Conservation (phyloP, 176 grass and related monocot genomes). For the Juncus inflexus region DNA sequence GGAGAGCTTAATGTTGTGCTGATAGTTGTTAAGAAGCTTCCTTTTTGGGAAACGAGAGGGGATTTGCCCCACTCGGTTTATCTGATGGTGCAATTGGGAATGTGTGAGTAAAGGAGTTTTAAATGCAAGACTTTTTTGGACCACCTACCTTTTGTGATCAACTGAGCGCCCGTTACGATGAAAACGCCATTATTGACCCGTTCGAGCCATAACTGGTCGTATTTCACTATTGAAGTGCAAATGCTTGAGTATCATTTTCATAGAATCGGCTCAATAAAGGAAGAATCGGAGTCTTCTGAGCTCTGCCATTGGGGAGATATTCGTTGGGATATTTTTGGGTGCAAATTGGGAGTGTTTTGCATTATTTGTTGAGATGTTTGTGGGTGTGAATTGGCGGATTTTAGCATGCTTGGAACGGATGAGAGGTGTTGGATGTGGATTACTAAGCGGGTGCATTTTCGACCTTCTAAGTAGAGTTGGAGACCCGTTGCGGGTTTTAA, state of each 20-base stretch:
- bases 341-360: no score
- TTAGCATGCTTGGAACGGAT: conserved; percentile 84
- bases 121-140: conserved; percentile 79
- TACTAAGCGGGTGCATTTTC: conserved; percentile 82
- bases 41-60: conserved; percentile 69
- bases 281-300: conserved; percentile 50
- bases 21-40: conserved; percentile 78
- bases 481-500: conserved; percentile 70
- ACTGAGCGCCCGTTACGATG: conserved; percentile 81
- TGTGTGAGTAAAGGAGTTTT: conserved; percentile 61
- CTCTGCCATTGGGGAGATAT: conserved; percentile 61
- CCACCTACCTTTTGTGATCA: conserved; percentile 81
- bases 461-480: conserved; percentile 78
- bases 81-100: conserved; percentile 74
- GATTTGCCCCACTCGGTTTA: conserved; percentile 57
- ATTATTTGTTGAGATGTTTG: conserved; percentile 16
- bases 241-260: conserved; percentile 82
- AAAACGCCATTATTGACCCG: conserved; percentile 59
- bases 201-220: conserved; percentile 64
- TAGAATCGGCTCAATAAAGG: conserved; percentile 74
- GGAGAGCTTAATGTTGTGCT: conserved; percentile 83
- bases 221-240: conserved; percentile 52
- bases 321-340: no score
- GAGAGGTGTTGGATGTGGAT: conserved; percentile 98
- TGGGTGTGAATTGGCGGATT: conserved; percentile 28